phyloP scores from a whole-genome alignment of 1,284 basidiomycete genomes.

The Puccinia horiana region DNA sequence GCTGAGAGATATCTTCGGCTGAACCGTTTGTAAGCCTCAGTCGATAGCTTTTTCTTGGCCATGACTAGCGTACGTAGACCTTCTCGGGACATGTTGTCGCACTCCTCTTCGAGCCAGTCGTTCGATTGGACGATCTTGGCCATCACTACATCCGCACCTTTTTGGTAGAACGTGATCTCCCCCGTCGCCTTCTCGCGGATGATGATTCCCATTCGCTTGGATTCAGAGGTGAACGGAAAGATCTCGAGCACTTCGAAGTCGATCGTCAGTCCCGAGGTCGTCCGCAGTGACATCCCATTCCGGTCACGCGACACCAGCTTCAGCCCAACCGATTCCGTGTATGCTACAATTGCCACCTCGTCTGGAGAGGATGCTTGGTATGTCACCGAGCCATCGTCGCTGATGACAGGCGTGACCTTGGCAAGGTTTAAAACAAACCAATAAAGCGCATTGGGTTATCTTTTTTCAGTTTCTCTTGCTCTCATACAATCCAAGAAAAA shows the following conservation, averaged over 20 bases:
- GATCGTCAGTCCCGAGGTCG: constrained; percentile 67
- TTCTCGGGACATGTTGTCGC: constrained; percentile 96
- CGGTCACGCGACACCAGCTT: constrained; percentile 85
- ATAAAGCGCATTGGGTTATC: neutral
- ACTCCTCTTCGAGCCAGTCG: constrained; percentile 99
- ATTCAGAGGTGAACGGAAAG: constrained; percentile 96
- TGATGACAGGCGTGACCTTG: constrained; percentile 91
- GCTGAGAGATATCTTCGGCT: constrained; percentile 75
- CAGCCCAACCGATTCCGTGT: constrained; percentile 92
- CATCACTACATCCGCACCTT: constrained; percentile 98
- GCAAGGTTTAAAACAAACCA: neutral
- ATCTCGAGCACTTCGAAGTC: constrained; percentile 85
- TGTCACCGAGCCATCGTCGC: constrained; percentile 88
- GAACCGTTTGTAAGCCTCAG: constrained; percentile 73
- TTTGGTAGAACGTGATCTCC: constrained; percentile 87
- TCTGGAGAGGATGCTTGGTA: constrained; percentile 99
- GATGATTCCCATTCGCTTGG: constrained; percentile 98
- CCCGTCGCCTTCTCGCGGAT: constrained; percentile 75
- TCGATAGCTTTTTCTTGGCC: constrained; percentile 74
- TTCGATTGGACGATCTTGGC: constrained; percentile 87
- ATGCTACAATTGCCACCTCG: constrained; percentile 98
- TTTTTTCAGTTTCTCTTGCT: neutral
- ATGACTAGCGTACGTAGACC: constrained; percentile 92
- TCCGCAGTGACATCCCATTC: constrained; percentile 75
- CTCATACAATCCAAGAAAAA: neutral